Base-by-base conservation (phyloP, 768 basidiomycete species). In the Rickenella mellea region DNA sequence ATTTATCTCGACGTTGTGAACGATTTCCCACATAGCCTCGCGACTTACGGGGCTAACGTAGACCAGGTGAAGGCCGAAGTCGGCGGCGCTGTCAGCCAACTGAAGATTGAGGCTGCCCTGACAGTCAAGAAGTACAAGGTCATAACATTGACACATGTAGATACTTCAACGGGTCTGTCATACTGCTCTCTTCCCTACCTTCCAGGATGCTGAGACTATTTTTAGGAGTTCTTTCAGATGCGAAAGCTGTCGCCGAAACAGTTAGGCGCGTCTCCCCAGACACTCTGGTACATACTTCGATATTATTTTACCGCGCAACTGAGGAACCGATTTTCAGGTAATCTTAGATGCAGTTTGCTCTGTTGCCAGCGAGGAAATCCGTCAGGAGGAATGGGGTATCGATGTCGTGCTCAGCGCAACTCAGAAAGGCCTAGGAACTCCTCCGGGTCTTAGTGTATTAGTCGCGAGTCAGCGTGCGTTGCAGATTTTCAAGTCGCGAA, bases 321-420 rank as follows among this genome's bases (percentile, higher is more conserved):
- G n/a, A 48, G 41, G 14, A 3, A n/a, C 19, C 26, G 17, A 17
- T 31, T 9, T 27, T 10, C 44, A 85, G 82, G 68, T 91, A 31
- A 68, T 86, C 6, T 69, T 91, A 45, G 96, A 99, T 55, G 89
- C 78, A n/a, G 96, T 99, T 21, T 99, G 96, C 64, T 83, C 91
- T 2, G 91, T 97, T 12, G 96, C 88, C 5, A 88, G 83, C 51
- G 96, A 98, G 59, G 91, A 97, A 59, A 92, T 99, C 53, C 77
- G 71, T 33, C 85, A 96, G 70, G 96, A 98, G 52, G 81, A 75
- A 2, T 98, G 96, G 96, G 80, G 73, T 20, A 69, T 98, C 41
- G 96, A 99, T 51, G 78, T 92, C 27, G 83, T 98, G 20, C 51
- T 93, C 30, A 76, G 82, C 12, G 91, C 88, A 8, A 81, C 78